Conservation (phyloP, 2,329 filamentous ascomycete genomes). For the Microthyrium microscopicum region DNA sequence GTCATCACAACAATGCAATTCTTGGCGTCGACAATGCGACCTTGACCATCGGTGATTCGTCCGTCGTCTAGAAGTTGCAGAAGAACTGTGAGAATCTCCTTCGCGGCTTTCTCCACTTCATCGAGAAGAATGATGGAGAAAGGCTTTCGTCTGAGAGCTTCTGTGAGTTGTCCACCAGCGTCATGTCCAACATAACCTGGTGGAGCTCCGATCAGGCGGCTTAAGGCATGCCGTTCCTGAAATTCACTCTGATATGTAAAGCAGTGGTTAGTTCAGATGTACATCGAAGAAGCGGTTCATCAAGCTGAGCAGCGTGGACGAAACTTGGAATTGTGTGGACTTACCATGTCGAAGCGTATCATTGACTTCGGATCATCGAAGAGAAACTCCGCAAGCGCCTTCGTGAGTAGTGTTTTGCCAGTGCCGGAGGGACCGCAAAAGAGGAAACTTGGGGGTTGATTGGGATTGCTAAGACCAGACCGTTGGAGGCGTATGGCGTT, state of each 20-base stretch:
- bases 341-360: constrained; percentile 99
- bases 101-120: constrained; percentile 96
- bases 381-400: constrained; percentile 90
- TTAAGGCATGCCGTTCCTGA: constrained; percentile 88
- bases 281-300: too few relatives aligned
- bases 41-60: constrained; percentile 95
- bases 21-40: constrained; percentile 80
- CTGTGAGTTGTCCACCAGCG: constrained; percentile 85
- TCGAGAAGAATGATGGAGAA: constrained; percentile 98
- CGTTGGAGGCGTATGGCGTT: constrained; percentile 92
- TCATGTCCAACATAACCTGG: constrained; percentile 96
- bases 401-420: constrained; percentile 92
- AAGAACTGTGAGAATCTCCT: constrained; percentile 89
- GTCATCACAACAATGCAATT: constrained; percentile 99
- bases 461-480: constrained; percentile 87
- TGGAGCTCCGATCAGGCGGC: constrained; percentile 93
- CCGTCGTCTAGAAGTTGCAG: constrained; percentile 99
- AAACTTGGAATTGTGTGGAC: too few relatives aligned
- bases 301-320: too few relatives aligned
- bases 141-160: constrained; percentile 79
- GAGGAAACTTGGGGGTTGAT: constrained; percentile 92
- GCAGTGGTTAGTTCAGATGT: too few relatives aligned
- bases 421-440: constrained; percentile 98
- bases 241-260: too few relatives aligned
- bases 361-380: constrained; percentile 95